Conservation (phyloP, 805 yeast genomes). For the Metschnikowia koreensis region DNA sequence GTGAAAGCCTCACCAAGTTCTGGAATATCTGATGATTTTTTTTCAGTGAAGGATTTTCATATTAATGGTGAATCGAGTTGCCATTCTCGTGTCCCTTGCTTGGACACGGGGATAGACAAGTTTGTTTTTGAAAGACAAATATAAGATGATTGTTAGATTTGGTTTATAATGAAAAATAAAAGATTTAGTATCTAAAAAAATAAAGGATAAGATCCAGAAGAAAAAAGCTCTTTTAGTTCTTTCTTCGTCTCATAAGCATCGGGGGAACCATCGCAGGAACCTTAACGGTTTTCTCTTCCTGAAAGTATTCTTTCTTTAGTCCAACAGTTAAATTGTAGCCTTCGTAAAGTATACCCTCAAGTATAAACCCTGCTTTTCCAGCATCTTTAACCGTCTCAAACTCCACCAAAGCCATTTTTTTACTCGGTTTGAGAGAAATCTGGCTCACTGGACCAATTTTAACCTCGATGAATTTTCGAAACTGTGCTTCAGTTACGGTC, state of each 20-base stretch:
- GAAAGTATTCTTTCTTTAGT: slow-evolving; percentile 12
- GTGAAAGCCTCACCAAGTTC: slow-evolving; percentile 14
- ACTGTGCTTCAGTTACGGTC: slow-evolving; percentile 36
- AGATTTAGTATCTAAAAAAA: neutral
- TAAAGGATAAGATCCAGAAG: no score
- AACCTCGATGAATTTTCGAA: slow-evolving; percentile 27
- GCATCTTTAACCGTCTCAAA: slow-evolving; percentile 43
- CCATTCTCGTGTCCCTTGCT: neutral
- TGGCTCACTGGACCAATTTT: slow-evolving; percentile 35
- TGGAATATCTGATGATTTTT: slow-evolving; percentile 18
- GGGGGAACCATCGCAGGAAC: slow-evolving; percentile 19
- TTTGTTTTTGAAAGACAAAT: neutral
- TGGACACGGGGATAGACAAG: neutral
- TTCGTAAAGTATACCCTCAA: slow-evolving; percentile 41
- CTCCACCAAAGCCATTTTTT: slow-evolving; percentile 50
- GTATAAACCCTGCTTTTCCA: slow-evolving; percentile 48
- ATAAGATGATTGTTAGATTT: neutral
- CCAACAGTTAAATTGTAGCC: slow-evolving; percentile 22
- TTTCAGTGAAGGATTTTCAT: no score
- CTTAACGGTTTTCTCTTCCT: slow-evolving; percentile 2
- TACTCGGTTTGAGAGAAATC: slow-evolving; percentile 46
- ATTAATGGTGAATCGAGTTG: no score
- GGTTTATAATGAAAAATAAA: neutral
- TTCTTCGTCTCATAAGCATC: slow-evolving; percentile 14
- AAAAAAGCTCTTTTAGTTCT: neutral